Evolutionary conservation across 108 stramenopile genomes (phyloP), one percentile per base, ranked within the genome.

Genomic region (Cyclotella kingstonii): DNA sequence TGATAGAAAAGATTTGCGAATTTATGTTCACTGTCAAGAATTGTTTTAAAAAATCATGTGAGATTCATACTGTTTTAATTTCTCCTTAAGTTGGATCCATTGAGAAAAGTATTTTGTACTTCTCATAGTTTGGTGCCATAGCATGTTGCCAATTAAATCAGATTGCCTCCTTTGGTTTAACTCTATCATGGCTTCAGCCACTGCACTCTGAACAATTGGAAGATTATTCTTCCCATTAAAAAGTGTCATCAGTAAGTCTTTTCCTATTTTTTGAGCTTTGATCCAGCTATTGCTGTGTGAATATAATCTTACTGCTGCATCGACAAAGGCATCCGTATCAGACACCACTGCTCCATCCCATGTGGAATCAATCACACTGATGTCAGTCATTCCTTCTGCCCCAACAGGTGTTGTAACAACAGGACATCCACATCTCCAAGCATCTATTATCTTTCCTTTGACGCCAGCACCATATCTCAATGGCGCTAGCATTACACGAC

Each of bases 381-480:
- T n/a, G 39, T 28, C 38, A 27, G 36, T 50, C 70, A 87, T 84
- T 15, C 91, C 87, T 56, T 93, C 91, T 14, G 74, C 61, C 9
- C 91, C 91, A 22, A 93, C 42, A 2, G 83, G 73, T 1, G 87
- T 89, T 15, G 87, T 87, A 4, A 88, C 84, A 1, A 87, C 91
- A 6, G 91, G 91, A 36, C 78, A 66, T 10, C 87, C 86, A 60
- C 57, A 66, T 6, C 46, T 70, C 91, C 91, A 93, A 18, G 85
- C 81, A 44, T 93, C 87, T 9, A 86, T 53, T 21, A 93, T 87
- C 62, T 93, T 93, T 0, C 91, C 91, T 71, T 93, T 93, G 54
- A 93, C 83, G 2, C 91, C 91, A 1, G 87, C 88, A 11, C 91
- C 91, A 65, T 79, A 93, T 10, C 91, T 69, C 45, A 93, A 57